Evolutionary conservation across 2,329 filamentous ascomycete genomes (phyloP).

Genomic region (Dryadomyces sulphureus): DNA sequence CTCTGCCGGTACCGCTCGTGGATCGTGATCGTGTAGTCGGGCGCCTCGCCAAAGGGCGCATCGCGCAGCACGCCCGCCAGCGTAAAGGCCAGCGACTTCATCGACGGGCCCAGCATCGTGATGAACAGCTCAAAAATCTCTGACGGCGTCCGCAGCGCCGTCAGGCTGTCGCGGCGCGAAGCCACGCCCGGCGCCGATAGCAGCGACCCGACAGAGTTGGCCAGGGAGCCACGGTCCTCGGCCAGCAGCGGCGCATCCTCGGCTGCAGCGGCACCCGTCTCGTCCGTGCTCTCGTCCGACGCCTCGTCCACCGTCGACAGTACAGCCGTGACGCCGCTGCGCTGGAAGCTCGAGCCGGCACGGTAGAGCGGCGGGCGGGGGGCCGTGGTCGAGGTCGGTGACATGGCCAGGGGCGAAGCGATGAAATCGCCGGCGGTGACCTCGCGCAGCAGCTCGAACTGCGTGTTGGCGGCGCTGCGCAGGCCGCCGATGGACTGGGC

Average conservation of each 20-base stretch:
- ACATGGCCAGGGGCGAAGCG: not conserved
- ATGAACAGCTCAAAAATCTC: conserved; percentile 93
- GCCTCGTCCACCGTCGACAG: conserved; percentile 50
- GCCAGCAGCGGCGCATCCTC: not conserved
- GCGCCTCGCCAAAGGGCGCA: conserved; percentile 60
- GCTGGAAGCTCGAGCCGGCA: conserved; percentile 19
- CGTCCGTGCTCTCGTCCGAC: conserved; percentile 37
- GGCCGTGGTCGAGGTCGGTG: not conserved
- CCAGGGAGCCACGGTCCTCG: not conserved
- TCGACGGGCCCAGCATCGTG: conserved; percentile 72
- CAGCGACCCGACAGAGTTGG: not conserved
- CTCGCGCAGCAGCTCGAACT: conserved; percentile 72
- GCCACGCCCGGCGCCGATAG: not conserved
- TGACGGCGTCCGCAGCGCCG: conserved; percentile 42
- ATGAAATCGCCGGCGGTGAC: conserved; percentile 15
- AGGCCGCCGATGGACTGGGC: conserved; percentile 83
- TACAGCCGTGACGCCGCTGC: conserved; percentile 25
- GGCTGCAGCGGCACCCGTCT: conserved; percentile 16
- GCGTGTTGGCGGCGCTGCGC: conserved; percentile 74
- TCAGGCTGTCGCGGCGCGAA: conserved; percentile 10
- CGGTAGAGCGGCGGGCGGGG: conserved; percentile 11
- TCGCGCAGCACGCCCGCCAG: conserved; percentile 79
- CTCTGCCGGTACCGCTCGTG: conserved; percentile 72
- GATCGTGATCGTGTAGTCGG: conserved; percentile 54
- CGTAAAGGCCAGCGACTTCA: conserved; percentile 91